Evolutionary conservation across 768 basidiomycete genomes (phyloP), one percentile per base, ranked within the genome.

Genomic region (Fomitopsis pulvina): DNA sequence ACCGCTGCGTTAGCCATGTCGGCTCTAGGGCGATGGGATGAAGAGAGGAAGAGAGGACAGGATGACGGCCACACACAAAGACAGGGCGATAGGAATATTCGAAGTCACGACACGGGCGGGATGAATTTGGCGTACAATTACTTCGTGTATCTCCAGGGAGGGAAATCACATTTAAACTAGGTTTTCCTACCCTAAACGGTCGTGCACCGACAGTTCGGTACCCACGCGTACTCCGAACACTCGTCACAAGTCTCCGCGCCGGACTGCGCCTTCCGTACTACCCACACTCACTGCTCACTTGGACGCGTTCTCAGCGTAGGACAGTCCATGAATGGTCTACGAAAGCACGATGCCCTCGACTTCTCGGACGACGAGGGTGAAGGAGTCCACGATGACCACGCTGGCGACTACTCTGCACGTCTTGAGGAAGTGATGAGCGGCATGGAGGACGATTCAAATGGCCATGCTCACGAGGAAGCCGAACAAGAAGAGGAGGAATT

Each of bases 401-500:
- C 57, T 22, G 78, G 79, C 3, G 78, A 84, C 63, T 87, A 88
- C 61, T 77, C 83, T 3, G 68, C 79, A 41, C 81, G 77, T 41
- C 80, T 87, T 76, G 80, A 80, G 38, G 85, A 87, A 57, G 68
- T 86, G 16, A 73, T 86, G 57, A 73, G 71, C 48, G 68, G 69
- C 55, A 67, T 63, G 20, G 67, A 66, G 16, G 60, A 62, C 9
- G 48, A 46, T 8, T 12, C 41, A 10, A 52, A 29, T 18, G 52
- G 52, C 4, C 60, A 56, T 28, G 54, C 53, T 10, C 63, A 63
- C 12, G 59, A 60, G 4, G 63, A 59, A 21, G 66, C 64, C 16
- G 71, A 72, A 3, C 80, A 77, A 9, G 78, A 77, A 6, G 80
- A 78, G 10, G 83, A 78, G 26, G 80, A 68, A 0, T 92, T 92